Conservation (phyloP, 2,329 filamentous ascomycete genomes). For the Aspergillus ruber region DNA sequence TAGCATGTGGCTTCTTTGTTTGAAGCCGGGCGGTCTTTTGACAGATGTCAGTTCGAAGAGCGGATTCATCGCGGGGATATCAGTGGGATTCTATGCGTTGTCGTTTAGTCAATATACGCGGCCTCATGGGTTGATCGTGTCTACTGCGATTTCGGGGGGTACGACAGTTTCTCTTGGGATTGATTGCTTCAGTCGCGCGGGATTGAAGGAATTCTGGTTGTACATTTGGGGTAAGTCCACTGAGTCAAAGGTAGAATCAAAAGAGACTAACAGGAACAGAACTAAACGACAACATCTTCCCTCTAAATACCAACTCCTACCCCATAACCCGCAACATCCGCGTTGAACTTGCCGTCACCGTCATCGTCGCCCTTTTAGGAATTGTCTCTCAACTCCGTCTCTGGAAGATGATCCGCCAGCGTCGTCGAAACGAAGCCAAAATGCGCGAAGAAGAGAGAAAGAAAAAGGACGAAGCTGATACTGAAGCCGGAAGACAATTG, state of each 20-base stretch:
- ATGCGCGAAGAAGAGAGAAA: constrained; percentile 49
- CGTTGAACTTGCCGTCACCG: constrained; percentile 71
- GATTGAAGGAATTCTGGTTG: constrained; percentile 91
- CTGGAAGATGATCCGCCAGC: constrained; percentile 68
- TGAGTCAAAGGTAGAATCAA: too few relatives aligned
- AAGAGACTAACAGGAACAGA: constrained; percentile 30
- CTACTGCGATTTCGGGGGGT: constrained; percentile 74
- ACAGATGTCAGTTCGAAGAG: constrained; percentile 55
- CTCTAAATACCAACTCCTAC: constrained; percentile 67
- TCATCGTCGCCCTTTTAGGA: constrained; percentile 68
- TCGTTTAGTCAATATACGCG: constrained; percentile 75
- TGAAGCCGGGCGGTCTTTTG: constrained; percentile 71
- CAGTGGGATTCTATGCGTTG: constrained; percentile 60
- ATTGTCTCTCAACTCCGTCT: constrained; percentile 78
- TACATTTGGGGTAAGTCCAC: constrained; percentile 67
- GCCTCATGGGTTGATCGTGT: constrained; percentile 67
- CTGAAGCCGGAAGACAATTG: constrained; percentile 58
- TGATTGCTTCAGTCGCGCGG: constrained; percentile 84
- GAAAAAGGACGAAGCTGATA: constrained; percentile 58
- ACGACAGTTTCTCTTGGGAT: constrained; percentile 76
- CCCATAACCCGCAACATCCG: constrained; percentile 79
- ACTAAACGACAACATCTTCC: constrained; percentile 74
- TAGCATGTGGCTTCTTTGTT: constrained; percentile 81
- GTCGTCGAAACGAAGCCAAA: constrained; percentile 41
- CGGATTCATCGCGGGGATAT: constrained; percentile 70